These are phyloP conservation scores for Myriosclerotinia duriaeana DNA, from an alignment of 2,329 filamentous ascomycete genomes.

Conservation along the genomic window DNA sequence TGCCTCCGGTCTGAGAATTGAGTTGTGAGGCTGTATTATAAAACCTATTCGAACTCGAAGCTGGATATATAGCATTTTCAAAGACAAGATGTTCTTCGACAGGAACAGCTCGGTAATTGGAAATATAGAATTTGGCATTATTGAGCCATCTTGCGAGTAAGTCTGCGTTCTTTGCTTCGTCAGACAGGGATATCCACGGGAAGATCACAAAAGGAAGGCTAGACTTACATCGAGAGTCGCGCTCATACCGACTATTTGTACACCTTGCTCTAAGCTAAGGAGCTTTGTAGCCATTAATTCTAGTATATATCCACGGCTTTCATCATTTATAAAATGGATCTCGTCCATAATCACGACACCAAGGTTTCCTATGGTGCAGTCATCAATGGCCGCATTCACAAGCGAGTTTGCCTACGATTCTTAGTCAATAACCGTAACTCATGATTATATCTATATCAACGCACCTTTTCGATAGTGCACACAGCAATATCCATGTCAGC, in stretches of 20 bases:
- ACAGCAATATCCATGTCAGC: slow-evolving; percentile 74
- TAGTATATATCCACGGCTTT: slow-evolving; percentile 72
- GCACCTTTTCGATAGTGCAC: slow-evolving; percentile 75
- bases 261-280: slow-evolving; percentile 62
- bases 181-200: neutral
- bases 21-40: slow-evolving; percentile 53
- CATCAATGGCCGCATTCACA: slow-evolving; percentile 70
- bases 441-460: slow-evolving; percentile 14
- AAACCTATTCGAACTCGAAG: slow-evolving; percentile 57
- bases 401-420: slow-evolving; percentile 65
- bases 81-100: slow-evolving; percentile 74
- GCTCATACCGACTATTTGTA: slow-evolving; percentile 78
- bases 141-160: slow-evolving; percentile 67
- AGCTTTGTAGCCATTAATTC: slow-evolving; percentile 74
- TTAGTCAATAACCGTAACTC: slow-evolving; percentile 9
- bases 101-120: slow-evolving; percentile 71
- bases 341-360: slow-evolving; percentile 72
- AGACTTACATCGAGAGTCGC: slow-evolving; percentile 67
- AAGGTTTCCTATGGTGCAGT: slow-evolving; percentile 62
- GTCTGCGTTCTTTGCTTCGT: slow-evolving; percentile 59
- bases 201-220: neutral
- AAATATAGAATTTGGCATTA: slow-evolving; percentile 68
- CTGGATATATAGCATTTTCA: slow-evolving; percentile 65
- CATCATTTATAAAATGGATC: slow-evolving; percentile 79
- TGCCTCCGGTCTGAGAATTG: slow-evolving; percentile 38